Evolutionary conservation across 2,329 filamentous ascomycete genomes (phyloP), one percentile per base, ranked within the genome.

Genomic region (Aspergillus sp.): DNA sequence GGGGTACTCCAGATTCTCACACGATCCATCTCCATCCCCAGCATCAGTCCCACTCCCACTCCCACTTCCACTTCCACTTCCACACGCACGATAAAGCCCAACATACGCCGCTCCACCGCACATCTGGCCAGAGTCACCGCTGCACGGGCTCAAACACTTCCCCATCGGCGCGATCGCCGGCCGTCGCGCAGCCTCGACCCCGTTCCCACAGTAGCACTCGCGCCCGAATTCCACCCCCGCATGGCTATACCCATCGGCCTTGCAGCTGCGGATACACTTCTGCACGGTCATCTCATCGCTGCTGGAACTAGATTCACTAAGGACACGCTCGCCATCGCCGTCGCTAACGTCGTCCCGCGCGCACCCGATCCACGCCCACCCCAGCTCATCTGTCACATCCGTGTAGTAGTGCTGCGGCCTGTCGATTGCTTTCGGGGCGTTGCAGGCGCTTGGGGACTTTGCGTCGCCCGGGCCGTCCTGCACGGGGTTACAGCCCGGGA

Each of bases 401-500:
- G 27, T 31, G 9, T 31, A 31, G 27, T 31, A 31, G 27, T 31
- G 27, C 27, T 31, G 27, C 27, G 27, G 27, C 27, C 11, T 11
- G 27, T 31, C 27, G 3, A 31, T 31, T 31, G 27, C 27, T 11
- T 31, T 31, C 27, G 27, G 27, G 9, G 27, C 27, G 27, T 31
- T 31, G 27, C 27, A 31, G 27, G 8, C 9, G 27, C 8, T 31
- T 9, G 27, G 27, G 2, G 8, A 11, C 4, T 31, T 31, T n/a
- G 54, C 54, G 33, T 56, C 54, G 2, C 23, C 47, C 3, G 54
- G 54, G 0, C 54, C 54, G 15, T 24, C 6, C 23, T 56, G 54
- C 6, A 56, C 17, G n/a, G 54, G 47, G n/a, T 56, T 56, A 27
- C 54, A 56, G 14, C 54, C 54, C 6, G 54, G 54, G 6, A 56